These are phyloP conservation scores for Aspergillus floridensis DNA, from an alignment of 2,329 filamentous ascomycete species.

Conservation along the genomic window DNA sequence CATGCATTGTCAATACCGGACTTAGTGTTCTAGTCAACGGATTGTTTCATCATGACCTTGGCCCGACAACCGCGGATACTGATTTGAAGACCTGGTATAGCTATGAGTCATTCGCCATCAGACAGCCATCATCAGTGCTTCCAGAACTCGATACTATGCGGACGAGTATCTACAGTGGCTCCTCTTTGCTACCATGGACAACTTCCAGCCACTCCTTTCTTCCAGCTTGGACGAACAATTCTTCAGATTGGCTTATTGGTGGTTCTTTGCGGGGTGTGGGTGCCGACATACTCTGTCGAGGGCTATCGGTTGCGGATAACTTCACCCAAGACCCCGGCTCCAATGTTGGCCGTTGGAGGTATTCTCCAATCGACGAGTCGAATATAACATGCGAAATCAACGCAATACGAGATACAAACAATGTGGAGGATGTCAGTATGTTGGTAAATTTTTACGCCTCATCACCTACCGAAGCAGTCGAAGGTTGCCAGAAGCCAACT, in stretches of 20 bases:
- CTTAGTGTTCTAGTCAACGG: slow-evolving; percentile 6
- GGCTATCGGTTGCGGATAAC: neutral
- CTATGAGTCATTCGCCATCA: neutral
- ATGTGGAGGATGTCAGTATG: neutral
- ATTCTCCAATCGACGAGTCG: slow-evolving; percentile 1
- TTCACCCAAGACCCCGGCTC: slow-evolving; percentile 2
- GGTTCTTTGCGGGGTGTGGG: slow-evolving; percentile 9
- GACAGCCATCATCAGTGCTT: slow-evolving; percentile 3
- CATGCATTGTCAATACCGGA: slow-evolving; percentile 7
- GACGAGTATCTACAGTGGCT: slow-evolving; percentile 10
- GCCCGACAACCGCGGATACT: neutral
- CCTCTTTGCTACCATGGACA: slow-evolving; percentile 16
- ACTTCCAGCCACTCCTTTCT: slow-evolving; percentile 8
- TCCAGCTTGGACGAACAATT: slow-evolving; percentile 9
- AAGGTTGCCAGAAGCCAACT: neutral
- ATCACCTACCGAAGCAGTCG: neutral
- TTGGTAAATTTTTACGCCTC: slow-evolving; percentile 9
- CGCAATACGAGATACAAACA: neutral
- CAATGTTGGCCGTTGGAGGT: neutral
- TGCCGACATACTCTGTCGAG: neutral
- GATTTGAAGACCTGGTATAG: slow-evolving; percentile 4
- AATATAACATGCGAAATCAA: neutral
- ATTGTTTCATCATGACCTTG: slow-evolving; percentile 5
- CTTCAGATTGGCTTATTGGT: slow-evolving; percentile 9
- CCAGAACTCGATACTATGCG: slow-evolving; percentile 8